Conservation (phyloP, 2,329 filamentous ascomycete species). For the Phoma herbarum region DNA sequence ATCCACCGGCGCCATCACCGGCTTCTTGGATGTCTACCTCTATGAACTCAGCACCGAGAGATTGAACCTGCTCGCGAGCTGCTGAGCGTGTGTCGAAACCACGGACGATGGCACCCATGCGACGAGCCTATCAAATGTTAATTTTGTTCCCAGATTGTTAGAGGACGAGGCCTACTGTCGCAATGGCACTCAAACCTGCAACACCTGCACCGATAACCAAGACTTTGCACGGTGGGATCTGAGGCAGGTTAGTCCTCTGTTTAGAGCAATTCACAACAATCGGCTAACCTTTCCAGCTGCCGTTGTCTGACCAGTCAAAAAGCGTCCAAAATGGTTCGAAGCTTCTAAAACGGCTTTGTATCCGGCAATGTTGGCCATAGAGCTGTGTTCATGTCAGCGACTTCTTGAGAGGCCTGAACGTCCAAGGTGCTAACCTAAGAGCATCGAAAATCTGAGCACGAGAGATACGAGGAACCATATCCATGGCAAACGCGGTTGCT, state of each 20-base stretch:
- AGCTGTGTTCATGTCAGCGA: conserved; percentile 61
- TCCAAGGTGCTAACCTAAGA: conserved; percentile 55
- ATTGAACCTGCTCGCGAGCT: conserved; percentile 88
- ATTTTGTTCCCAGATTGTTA: conserved; percentile 2
- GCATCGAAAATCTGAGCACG: conserved; percentile 89
- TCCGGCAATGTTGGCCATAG: conserved; percentile 93
- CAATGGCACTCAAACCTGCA: conserved; percentile 87
- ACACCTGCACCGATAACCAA: conserved; percentile 91
- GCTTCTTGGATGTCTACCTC: conserved; percentile 88
- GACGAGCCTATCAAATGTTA: conserved; percentile 64
- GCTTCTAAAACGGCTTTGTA: conserved; percentile 93
- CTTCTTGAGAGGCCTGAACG: background rate
- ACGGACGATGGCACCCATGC: conserved; percentile 87
- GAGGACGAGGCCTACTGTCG: conserved; percentile 62
- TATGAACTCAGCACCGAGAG: conserved; percentile 87
- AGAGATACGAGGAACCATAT: conserved; percentile 89
- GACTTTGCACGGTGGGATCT: conserved; percentile 90
- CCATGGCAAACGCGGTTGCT: conserved; percentile 86
- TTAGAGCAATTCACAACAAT: too few relatives aligned
- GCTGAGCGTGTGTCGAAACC: conserved; percentile 93
- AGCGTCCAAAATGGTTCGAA: conserved; percentile 87
- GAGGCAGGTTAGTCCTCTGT: conserved; percentile 33
- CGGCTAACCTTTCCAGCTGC: conserved; percentile 70
- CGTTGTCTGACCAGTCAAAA: conserved; percentile 88
- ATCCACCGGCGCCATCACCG: conserved; percentile 83